Conservation (phyloP, 768 basidiomycete species). For the Hygrophorus russula region DNA sequence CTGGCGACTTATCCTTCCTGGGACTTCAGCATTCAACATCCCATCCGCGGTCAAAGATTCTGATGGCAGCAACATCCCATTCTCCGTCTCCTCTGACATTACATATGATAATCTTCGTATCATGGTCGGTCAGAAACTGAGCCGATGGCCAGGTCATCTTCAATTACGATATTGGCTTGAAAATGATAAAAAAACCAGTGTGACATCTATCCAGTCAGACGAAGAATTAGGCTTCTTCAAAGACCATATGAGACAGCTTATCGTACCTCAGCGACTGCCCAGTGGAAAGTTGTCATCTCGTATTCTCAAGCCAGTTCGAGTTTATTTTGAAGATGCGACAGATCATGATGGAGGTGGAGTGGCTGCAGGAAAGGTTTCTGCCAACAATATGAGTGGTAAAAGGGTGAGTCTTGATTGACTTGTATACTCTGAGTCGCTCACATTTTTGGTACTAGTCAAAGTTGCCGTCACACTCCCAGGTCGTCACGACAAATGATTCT, state of each 20-base stretch:
- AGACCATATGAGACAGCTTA: not conserved
- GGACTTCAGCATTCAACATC: not conserved
- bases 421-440: too few relatives aligned
- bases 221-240: slow-evolving; percentile 2
- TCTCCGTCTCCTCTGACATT: not conserved
- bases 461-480: not conserved
- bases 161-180: slow-evolving; percentile 4
- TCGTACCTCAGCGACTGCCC: slow-evolving; percentile 2
- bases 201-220: slow-evolving; percentile 5
- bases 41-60: not conserved
- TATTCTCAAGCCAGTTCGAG: not conserved
- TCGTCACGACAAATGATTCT: not conserved
- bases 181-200: slow-evolving; percentile 2
- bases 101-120: slow-evolving; percentile 1
- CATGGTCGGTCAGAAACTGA: not conserved
- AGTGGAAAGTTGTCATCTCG: slow-evolving; percentile 4
- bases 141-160: slow-evolving; percentile 1
- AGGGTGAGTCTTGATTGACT: not conserved
- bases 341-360: not conserved
- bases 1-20: not conserved
- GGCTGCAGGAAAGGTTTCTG: not conserved
- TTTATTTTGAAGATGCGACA: slow-evolving; percentile 5
- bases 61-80: not conserved
- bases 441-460: not conserved
- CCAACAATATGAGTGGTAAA: not conserved